These are phyloP conservation scores for Amaranthus cruentus DNA, from an alignment of 148 eudicot species.

Conservation along the genomic window DNA sequence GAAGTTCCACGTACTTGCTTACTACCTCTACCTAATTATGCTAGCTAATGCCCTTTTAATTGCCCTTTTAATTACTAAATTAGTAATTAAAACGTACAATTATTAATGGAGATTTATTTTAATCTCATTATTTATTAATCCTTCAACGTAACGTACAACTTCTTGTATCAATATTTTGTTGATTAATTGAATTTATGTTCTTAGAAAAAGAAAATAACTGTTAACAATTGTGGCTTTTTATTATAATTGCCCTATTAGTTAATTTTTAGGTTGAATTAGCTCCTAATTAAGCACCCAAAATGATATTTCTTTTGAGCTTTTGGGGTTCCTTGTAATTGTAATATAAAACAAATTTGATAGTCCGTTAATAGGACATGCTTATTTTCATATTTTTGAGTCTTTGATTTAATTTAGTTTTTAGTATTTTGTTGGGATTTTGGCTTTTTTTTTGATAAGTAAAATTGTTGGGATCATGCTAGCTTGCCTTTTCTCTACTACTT, in stretches of 20 bases:
- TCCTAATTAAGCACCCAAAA: constrained; percentile 5
- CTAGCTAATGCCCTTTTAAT: not conserved
- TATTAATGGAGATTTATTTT: constrained; percentile 13
- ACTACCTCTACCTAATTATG: constrained; percentile 7
- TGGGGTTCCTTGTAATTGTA: constrained; percentile 18
- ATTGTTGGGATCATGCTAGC: too few relatives aligned
- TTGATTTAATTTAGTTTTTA: too few relatives aligned
- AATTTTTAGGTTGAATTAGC: constrained; percentile 14
- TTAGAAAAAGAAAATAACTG: not conserved
- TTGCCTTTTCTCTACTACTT: too few relatives aligned
- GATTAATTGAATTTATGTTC: constrained; percentile 3
- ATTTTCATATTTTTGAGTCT: not conserved
- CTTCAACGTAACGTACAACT: not conserved
- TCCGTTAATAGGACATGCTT: constrained; percentile 6
- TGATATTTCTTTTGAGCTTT: constrained; percentile 12
- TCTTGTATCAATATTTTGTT: constrained; percentile 2
- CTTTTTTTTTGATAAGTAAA: too few relatives aligned
- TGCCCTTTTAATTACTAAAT: not conserved
- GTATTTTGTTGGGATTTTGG: too few relatives aligned
- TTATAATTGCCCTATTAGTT: not conserved
- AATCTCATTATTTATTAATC: not conserved
- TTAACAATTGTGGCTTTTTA: too few relatives aligned
- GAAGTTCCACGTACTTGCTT: constrained; percentile 14
- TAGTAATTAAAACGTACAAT: not conserved
- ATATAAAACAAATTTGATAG: constrained; percentile 13